Conservation (phyloP, 2,329 filamentous ascomycete genomes). For the Aspergillus aculeatinus region DNA sequence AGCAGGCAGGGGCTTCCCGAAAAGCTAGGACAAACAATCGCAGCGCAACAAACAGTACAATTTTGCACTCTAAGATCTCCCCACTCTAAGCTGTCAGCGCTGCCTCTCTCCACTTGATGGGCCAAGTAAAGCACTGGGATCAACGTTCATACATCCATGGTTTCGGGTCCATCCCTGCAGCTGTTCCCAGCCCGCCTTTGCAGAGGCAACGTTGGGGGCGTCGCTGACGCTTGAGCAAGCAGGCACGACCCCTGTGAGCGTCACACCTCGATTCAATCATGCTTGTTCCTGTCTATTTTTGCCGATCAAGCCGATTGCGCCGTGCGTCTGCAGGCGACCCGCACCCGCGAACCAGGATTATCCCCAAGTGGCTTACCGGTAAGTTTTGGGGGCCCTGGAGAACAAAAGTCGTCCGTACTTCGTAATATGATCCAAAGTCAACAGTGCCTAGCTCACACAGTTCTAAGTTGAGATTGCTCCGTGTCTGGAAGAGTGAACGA, state of each 20-base stretch:
- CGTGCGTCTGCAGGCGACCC: conserved; percentile 21
- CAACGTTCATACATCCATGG: background rate
- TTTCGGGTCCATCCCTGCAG: background rate
- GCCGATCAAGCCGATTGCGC: conserved; percentile 16
- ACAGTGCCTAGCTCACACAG: background rate
- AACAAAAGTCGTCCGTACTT: background rate
- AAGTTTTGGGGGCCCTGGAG: background rate
- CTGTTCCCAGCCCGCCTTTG: background rate
- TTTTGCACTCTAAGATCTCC: background rate
- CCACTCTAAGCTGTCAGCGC: background rate
- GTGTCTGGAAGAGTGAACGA: background rate
- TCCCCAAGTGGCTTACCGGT: conserved; percentile 11
- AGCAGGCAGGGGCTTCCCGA: conserved; percentile 11
- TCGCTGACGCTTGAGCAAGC: background rate
- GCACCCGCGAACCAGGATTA: conserved; percentile 23
- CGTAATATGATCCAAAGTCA: background rate
- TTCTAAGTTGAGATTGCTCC: background rate
- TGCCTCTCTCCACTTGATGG: background rate
- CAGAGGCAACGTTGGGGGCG: background rate
- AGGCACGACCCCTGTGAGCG: background rate
- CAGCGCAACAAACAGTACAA: background rate
- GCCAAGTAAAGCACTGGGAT: background rate
- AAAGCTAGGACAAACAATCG: conserved; percentile 6
- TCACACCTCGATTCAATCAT: conserved; percentile 5
- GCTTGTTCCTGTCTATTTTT: conserved; percentile 1